Percentiles rank a stretch among this genome's conserved stretches.
Evolutionary conservation across 306 rosid genomes (phyloP).

Genomic region (Neltuma alba): DNA sequence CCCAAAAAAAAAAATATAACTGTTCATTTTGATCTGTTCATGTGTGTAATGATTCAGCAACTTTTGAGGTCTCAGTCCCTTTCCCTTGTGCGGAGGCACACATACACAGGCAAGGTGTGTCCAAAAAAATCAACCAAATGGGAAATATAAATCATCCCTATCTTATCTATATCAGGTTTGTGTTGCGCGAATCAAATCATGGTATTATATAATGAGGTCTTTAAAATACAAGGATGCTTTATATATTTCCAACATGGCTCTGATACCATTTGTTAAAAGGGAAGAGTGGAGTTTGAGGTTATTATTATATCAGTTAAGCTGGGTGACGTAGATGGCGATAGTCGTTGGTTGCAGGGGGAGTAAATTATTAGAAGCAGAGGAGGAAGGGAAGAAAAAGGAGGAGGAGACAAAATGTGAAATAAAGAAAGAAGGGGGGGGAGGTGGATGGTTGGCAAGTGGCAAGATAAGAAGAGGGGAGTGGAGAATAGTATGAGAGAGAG

Average conservation of each 20-base stretch:
- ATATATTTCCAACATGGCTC: not conserved
- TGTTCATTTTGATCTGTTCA: slow-evolving; percentile 39
- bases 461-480: not conserved
- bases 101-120: not conserved
- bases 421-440: slow-evolving; percentile 13
- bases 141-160: not conserved
- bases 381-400: not conserved
- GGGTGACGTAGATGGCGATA: no score
- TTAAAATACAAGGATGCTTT: not conserved
- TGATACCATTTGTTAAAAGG: not conserved
- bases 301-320: no score
- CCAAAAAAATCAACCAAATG: not conserved
- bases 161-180: not conserved
- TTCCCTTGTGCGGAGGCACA: not conserved
- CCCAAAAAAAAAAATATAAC: not conserved
- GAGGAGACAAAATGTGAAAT: slow-evolving; percentile 40
- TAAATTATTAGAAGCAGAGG: not conserved
- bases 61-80: not conserved
- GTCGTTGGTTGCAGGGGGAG: not conserved
- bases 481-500: not conserved
- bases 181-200: not conserved
- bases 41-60: slow-evolving; percentile 28
- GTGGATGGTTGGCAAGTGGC: slow-evolving; percentile 35
- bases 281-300: no score
- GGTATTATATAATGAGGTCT: not conserved